Conservation (phyloP, 805 yeast genomes). For the Kodamaea kaohsiungensis region DNA sequence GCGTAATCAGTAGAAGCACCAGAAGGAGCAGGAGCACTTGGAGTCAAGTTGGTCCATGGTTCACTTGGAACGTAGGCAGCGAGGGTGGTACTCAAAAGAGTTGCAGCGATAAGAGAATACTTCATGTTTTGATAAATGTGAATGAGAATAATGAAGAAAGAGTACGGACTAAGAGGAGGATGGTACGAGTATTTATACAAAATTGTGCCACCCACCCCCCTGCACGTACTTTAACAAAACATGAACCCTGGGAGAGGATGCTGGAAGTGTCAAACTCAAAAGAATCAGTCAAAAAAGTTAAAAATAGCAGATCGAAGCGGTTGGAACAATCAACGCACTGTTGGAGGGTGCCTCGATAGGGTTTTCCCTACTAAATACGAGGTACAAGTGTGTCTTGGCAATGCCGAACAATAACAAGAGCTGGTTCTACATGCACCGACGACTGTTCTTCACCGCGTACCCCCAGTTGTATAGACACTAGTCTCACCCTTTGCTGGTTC, state of each 20-base stretch:
- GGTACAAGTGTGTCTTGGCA: neutral
- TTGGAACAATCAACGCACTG: neutral
- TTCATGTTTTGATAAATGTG: constrained; percentile 16
- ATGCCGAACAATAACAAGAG: neutral
- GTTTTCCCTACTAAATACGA: neutral
- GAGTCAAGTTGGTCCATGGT: constrained; percentile 34
- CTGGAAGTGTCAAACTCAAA: neutral
- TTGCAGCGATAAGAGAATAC: constrained; percentile 20
- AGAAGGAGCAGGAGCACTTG: constrained; percentile 26
- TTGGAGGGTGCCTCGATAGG: neutral
- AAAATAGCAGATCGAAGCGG: neutral
- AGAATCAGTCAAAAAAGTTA: neutral
- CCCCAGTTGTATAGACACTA: neutral
- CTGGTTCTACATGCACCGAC: neutral
- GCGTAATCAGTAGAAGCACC: constrained; percentile 25
- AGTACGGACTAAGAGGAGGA: neutral
- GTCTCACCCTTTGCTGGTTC: neutral
- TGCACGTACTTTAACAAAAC: neutral
- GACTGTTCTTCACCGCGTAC: neutral
- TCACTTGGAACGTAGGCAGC: constrained; percentile 28
- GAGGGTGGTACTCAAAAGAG: constrained; percentile 15
- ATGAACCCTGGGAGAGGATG: neutral
- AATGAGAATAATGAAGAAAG: constrained; percentile 1
- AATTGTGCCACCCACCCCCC: neutral
- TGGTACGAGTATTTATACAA: neutral